Percentiles rank a stretch among this genome's conserved stretches.
phyloP scores from a whole-genome alignment of 2,329 filamentous ascomycete species.

The Penicillium rolfsii region DNA sequence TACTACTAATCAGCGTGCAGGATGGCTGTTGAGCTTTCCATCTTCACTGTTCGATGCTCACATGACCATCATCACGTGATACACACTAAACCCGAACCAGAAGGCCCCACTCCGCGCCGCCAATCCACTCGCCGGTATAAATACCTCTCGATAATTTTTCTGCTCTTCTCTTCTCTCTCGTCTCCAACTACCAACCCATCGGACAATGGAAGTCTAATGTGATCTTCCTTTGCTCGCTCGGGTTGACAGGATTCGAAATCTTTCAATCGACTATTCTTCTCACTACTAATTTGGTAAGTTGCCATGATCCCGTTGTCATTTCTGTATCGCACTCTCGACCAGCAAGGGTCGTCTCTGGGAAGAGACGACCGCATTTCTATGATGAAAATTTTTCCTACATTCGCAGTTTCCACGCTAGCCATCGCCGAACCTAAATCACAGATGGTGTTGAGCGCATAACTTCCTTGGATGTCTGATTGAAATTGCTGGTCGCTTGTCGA shows the following conservation, averaged over 20 bases:
- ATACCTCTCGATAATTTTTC: slow-evolving; percentile 34
- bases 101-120: not conserved
- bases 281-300: slow-evolving; percentile 24
- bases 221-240: slow-evolving; percentile 5
- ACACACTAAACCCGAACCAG: not conserved
- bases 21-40: not conserved
- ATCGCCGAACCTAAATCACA: slow-evolving; percentile 40
- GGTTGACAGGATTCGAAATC: not conserved
- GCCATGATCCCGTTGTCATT: slow-evolving; percentile 10
- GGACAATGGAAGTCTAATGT: slow-evolving; percentile 23
- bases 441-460: slow-evolving; percentile 42
- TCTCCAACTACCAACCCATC: slow-evolving; percentile 7
- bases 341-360: slow-evolving; percentile 23
- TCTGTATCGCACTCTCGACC: slow-evolving; percentile 14
- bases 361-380: slow-evolving; percentile 33
- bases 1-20: too few relatives aligned
- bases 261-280: not conserved
- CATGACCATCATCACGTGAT: not conserved
- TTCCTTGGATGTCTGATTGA: slow-evolving; percentile 47
- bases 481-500: slow-evolving; percentile 29
- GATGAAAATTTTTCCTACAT: slow-evolving; percentile 50
- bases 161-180: slow-evolving; percentile 19
- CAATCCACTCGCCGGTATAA: slow-evolving; percentile 36
- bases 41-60: not conserved
- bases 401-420: slow-evolving; percentile 48